These are phyloP conservation scores for Cyberlindnera maritima DNA, from an alignment of 805 yeast species.

Conservation along the genomic window DNA sequence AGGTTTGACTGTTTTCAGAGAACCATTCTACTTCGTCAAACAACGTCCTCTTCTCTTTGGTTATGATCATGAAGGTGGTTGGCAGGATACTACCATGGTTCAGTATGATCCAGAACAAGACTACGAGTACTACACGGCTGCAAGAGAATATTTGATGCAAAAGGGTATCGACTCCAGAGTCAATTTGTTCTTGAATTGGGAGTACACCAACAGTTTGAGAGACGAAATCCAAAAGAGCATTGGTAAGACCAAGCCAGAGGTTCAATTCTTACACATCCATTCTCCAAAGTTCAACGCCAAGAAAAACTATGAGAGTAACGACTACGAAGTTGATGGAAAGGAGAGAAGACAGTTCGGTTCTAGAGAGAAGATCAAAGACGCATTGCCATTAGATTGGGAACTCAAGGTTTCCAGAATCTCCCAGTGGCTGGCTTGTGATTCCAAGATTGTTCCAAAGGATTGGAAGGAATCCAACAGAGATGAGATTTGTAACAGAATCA, in stretches of 20 bases:
- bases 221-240: constrained; percentile 19
- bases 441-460: constrained; percentile 25
- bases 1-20: constrained; percentile 26
- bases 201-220: constrained; percentile 19
- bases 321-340: constrained; percentile 25
- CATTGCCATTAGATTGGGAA: constrained; percentile 27
- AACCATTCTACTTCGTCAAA: constrained; percentile 25
- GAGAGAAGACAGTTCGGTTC: constrained; percentile 29
- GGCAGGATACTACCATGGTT: constrained; percentile 31
- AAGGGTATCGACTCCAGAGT: constrained; percentile 23
- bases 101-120: constrained; percentile 30
- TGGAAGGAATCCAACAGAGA: constrained; percentile 25
- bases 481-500: constrained; percentile 24
- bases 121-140: constrained; percentile 23
- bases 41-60: constrained; percentile 27
- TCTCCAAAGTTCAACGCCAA: constrained; percentile 29
- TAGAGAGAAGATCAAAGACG: constrained; percentile 25
- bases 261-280: constrained; percentile 29
- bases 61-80: constrained; percentile 23
- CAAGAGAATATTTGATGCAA: constrained; percentile 17
- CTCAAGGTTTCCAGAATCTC: constrained; percentile 26
- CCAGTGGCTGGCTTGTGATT: constrained; percentile 31
- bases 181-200: constrained; percentile 25
- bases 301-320: constrained; percentile 19
- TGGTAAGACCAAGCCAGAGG: constrained; percentile 22